These are phyloP conservation scores for Trichosanthes truncata DNA, from an alignment of 306 rosid species.

Conservation along the genomic window DNA sequence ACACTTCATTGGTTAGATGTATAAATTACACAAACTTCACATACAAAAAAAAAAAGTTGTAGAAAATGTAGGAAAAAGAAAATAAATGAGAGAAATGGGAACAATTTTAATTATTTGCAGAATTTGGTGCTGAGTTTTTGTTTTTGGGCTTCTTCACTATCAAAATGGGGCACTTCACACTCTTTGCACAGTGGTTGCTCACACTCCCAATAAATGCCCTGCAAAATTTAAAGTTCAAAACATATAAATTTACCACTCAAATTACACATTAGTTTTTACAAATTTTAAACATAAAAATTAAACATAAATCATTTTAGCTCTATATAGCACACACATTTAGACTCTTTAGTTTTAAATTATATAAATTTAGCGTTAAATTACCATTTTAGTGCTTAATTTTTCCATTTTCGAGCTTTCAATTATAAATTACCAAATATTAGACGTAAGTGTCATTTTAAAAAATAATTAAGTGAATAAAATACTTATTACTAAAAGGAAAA, in stretches of 20 bases:
- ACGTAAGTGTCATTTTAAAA: too few species aligned
- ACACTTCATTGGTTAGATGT: not conserved
- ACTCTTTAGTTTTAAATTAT: not conserved
- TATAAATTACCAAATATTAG: too few species aligned
- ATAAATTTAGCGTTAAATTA: too few species aligned
- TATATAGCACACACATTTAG: not conserved
- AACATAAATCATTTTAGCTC: not conserved
- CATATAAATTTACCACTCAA: not conserved
- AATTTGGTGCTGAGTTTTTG: conserved; percentile 21
- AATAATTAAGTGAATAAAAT: too few species aligned
- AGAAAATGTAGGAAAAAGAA: not conserved
- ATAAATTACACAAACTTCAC: not conserved
- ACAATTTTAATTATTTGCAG: conserved; percentile 2
- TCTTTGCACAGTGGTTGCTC: conserved; percentile 78
- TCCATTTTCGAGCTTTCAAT: too few species aligned
- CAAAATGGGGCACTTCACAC: conserved; percentile 68
- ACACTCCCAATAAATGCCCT: conserved; percentile 94
- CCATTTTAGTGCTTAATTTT: too few species aligned
- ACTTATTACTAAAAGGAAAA: too few species aligned
- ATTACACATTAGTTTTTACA: not conserved
- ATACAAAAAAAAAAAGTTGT: not conserved
- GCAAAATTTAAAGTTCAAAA: not conserved
- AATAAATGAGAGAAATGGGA: not conserved
- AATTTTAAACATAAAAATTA: too few species aligned
- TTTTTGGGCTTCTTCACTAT: conserved; percentile 79